These are phyloP conservation scores for Ashbya aceris DNA, from an alignment of 1,139 yeast species.

Conservation along the genomic window DNA sequence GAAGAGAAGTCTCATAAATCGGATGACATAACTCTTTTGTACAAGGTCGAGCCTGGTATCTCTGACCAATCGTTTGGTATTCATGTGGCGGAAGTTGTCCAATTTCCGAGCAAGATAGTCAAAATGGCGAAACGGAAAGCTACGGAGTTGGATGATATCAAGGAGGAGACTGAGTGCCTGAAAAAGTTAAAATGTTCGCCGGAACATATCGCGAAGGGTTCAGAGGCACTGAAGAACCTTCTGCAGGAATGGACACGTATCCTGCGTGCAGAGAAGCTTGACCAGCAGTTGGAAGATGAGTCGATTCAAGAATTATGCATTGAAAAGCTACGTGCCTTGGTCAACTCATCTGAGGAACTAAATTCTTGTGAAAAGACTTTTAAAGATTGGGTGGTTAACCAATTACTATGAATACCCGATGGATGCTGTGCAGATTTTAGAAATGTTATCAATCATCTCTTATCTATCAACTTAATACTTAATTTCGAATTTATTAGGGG, in stretches of 20 bases:
- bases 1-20: slow-evolving; percentile 34
- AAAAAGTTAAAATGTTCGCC: slow-evolving; percentile 46
- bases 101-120: slow-evolving; percentile 80
- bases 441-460: no score
- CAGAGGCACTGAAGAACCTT: slow-evolving; percentile 43
- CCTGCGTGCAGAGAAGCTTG: slow-evolving; percentile 35
- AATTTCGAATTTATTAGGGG: no score
- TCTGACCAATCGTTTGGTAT: slow-evolving; percentile 95
- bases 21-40: slow-evolving; percentile 77
- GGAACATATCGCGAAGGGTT: slow-evolving; percentile 50
- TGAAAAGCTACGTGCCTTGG: not conserved
- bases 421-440: no score
- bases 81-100: slow-evolving; percentile 92
- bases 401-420: slow-evolving; percentile 1
- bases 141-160: slow-evolving; percentile 67
- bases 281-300: slow-evolving; percentile 4
- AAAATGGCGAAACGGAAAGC: slow-evolving; percentile 95
- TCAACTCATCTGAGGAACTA: slow-evolving; percentile 1
- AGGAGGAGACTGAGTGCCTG: slow-evolving; percentile 32
- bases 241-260: slow-evolving; percentile 53
- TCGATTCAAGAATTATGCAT: slow-evolving; percentile 4
- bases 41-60: slow-evolving; percentile 86
- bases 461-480: no score
- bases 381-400: slow-evolving; percentile 4
- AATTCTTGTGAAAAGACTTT: not conserved